Evolutionary conservation across 148 eudicot genomes (phyloP).

Genomic region (Diospyros lotus): DNA sequence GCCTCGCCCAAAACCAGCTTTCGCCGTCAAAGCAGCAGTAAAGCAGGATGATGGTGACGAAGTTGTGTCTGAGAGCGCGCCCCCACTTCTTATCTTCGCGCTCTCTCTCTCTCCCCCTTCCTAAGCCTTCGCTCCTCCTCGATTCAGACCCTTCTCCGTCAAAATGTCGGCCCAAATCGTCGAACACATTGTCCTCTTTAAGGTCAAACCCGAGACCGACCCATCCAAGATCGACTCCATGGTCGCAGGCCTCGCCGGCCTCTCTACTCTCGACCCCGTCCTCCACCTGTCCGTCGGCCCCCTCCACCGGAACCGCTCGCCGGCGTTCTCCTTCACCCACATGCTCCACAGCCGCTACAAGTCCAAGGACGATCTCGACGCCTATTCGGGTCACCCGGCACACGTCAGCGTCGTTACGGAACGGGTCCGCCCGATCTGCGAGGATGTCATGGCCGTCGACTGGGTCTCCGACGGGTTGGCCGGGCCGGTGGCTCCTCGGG

Average conservation of each 20-base stretch:
- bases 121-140: background rate
- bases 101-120: constrained; percentile 1
- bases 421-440: constrained; percentile 51
- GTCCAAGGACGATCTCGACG: constrained; percentile 46
- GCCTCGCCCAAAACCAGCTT: too few species aligned
- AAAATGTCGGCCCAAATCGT: constrained; percentile 45
- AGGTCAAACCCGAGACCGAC: constrained; percentile 46
- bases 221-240: constrained; percentile 41
- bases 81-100: background rate
- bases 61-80: background rate
- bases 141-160: constrained; percentile 17
- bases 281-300: constrained; percentile 57
- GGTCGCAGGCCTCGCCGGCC: constrained; percentile 49
- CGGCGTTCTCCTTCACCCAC: constrained; percentile 57
- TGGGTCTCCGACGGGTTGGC: constrained; percentile 38
- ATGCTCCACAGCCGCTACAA: constrained; percentile 69
- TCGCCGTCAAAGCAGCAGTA: too few species aligned
- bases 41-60: background rate
- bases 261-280: constrained; percentile 42
- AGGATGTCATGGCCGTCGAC: constrained; percentile 84
- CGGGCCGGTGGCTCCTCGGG: constrained; percentile 18
- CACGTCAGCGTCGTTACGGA: constrained; percentile 56
- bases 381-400: constrained; percentile 51
- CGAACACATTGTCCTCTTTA: constrained; percentile 82
- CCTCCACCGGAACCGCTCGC: constrained; percentile 31